Conservation (phyloP, 257 asterid genomes). For the Penstemon newberryi region DNA sequence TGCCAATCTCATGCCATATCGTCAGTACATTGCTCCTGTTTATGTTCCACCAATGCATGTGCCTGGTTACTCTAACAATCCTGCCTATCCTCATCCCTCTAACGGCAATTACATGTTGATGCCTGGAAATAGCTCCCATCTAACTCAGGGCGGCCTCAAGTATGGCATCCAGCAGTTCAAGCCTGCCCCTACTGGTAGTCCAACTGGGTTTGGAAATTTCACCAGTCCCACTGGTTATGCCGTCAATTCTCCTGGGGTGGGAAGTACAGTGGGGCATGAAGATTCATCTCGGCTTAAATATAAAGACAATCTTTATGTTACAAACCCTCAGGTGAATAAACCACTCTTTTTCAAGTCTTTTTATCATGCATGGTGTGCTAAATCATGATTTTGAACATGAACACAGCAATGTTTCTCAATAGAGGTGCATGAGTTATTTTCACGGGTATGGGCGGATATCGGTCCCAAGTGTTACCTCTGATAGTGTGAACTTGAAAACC, state of each 20-base stretch:
- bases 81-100: slow-evolving; percentile 89
- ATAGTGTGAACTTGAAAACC: too few species aligned
- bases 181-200: slow-evolving; percentile 70
- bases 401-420: background rate
- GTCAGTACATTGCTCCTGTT: slow-evolving; percentile 73
- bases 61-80: slow-evolving; percentile 82
- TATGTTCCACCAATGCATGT: slow-evolving; percentile 89
- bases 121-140: slow-evolving; percentile 87
- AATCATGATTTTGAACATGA: background rate
- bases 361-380: slow-evolving; percentile 6
- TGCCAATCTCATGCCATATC: slow-evolving; percentile 85
- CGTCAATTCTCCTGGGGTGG: slow-evolving; percentile 74
- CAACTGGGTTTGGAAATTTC: slow-evolving; percentile 78
- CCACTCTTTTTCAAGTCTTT: background rate
- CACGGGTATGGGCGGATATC: background rate
- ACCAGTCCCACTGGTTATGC: slow-evolving; percentile 79
- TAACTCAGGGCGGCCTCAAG: slow-evolving; percentile 63
- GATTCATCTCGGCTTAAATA: slow-evolving; percentile 86
- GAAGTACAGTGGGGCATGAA: slow-evolving; percentile 74
- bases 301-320: slow-evolving; percentile 74
- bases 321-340: slow-evolving; percentile 78
- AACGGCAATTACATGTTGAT: slow-evolving; percentile 80
- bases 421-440: background rate
- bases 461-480: too few species aligned
- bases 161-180: slow-evolving; percentile 89